Evolutionary conservation across 2,329 filamentous ascomycete species (phyloP), one percentile per base, ranked within the genome.

Genomic region (Penicillium sp.): DNA sequence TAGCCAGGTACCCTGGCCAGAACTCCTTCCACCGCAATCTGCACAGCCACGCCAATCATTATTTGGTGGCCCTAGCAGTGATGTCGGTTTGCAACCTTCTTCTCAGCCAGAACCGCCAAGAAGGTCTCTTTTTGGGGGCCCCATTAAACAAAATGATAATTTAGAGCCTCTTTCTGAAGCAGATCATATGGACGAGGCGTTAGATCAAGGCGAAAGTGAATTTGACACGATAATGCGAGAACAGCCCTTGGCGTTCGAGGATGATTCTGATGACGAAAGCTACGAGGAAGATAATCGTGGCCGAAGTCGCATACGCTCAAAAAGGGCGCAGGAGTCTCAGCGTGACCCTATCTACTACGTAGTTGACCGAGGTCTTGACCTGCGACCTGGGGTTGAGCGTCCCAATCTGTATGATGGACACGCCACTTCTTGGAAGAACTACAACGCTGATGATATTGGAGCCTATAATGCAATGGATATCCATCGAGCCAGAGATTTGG

Each of bases 391-490:
- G 3, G 50, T 43, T 36, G 52, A 56, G 33, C 82, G 88, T 2
- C 86, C 86, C 10, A 94, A 94, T 68, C 50, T 63, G 33, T 66
- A 59, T 57, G 35, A 36, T n/a, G 90, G 91, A 1, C 74, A 81
- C 1, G 73, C 81, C 16, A 82, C 82, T 33, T 87, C 86, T 61
- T 96, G 91, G 90, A 80, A 83, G 59, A 90, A 93, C 73, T 94
- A 96, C 88, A 95, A 89, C 16, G 86, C 88, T 59, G 88, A 94
- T 72, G 94, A 97, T 73, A 83, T 92, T 54, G 79, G 81, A 8
- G 79, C 89, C 2, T 82, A 82, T 55, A 76, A 80, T 5, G 85
- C 87, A 8, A 77, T 96, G 53, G 82, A 87, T 55, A 80, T 84
- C 43, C 69, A 85, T 16, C 79, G 84, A 35, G 83, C 87, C 37